phyloP scores from a whole-genome alignment of 306 rosid species.

The Cicer bijugum region DNA sequence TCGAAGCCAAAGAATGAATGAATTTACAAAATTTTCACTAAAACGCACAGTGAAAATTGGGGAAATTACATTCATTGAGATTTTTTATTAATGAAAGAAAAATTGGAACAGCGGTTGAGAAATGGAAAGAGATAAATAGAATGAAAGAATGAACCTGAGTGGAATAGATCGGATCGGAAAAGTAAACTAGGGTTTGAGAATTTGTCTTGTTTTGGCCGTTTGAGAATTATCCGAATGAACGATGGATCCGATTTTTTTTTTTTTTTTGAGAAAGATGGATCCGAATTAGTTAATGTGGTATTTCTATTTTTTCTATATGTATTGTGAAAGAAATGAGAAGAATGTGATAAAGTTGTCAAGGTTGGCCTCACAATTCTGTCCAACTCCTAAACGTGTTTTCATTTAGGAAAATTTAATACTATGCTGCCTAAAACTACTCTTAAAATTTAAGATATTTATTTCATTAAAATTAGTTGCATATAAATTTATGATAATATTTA shows the following conservation, averaged over 20 bases:
- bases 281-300: neutral
- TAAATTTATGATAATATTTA: too few species aligned
- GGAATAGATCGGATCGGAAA: neutral
- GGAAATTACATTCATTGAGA: neutral
- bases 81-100: neutral
- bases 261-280: neutral
- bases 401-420: too few species aligned
- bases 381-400: constrained; percentile 24
- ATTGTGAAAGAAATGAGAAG: too few species aligned
- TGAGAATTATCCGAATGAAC: too few species aligned
- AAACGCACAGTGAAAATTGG: neutral
- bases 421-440: too few species aligned
- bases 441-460: too few species aligned
- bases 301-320: neutral
- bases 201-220: neutral
- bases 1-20: neutral
- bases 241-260: neutral
- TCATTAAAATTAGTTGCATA: too few species aligned
- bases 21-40: neutral
- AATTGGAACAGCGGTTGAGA: neutral
- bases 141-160: constrained; percentile 28
- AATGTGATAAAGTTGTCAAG: too few species aligned
- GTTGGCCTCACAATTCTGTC: neutral
- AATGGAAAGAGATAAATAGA: neutral
- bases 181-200: constrained; percentile 24